Evolutionary conservation across 2,329 filamentous ascomycete species (phyloP).

Genomic region (Coleophoma cylindrospora): DNA sequence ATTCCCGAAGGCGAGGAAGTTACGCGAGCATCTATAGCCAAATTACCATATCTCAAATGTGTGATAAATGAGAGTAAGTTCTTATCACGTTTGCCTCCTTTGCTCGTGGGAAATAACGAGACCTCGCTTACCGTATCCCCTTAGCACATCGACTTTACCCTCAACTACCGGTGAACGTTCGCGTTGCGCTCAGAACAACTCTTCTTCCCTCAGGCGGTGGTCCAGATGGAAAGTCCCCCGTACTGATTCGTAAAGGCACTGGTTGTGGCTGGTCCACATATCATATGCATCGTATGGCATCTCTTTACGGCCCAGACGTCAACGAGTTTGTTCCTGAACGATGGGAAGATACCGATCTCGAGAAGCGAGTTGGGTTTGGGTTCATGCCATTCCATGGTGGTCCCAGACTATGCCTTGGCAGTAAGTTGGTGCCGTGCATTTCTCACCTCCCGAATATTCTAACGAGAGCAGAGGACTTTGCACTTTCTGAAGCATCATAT

Average conservation of each 20-base stretch:
- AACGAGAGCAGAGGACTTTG: too few relatives aligned
- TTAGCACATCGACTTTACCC: conserved; percentile 20
- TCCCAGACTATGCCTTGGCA: conserved; percentile 63
- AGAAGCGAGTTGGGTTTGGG: conserved; percentile 49
- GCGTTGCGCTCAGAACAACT: conserved; percentile 14
- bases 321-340: conserved; percentile 69
- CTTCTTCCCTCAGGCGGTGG: conserved; percentile 25
- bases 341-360: conserved; percentile 55
- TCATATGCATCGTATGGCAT: conserved; percentile 24
- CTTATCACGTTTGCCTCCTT: too few relatives aligned
- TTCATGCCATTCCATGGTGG: conserved; percentile 72
- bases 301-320: conserved; percentile 67
- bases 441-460: too few relatives aligned
- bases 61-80: not conserved
- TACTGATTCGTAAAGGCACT: conserved; percentile 18
- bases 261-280: conserved; percentile 18
- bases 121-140: too few relatives aligned
- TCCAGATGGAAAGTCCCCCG: conserved; percentile 18
- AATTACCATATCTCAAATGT: not conserved
- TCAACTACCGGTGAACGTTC: conserved; percentile 20
- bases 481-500: too few relatives aligned
- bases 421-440: too few relatives aligned
- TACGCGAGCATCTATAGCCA: not conserved
- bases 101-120: too few relatives aligned
- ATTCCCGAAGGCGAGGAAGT: not conserved